Evolutionary conservation across 2,329 filamentous ascomycete species (phyloP).

Genomic region (Kalmusia sp.): DNA sequence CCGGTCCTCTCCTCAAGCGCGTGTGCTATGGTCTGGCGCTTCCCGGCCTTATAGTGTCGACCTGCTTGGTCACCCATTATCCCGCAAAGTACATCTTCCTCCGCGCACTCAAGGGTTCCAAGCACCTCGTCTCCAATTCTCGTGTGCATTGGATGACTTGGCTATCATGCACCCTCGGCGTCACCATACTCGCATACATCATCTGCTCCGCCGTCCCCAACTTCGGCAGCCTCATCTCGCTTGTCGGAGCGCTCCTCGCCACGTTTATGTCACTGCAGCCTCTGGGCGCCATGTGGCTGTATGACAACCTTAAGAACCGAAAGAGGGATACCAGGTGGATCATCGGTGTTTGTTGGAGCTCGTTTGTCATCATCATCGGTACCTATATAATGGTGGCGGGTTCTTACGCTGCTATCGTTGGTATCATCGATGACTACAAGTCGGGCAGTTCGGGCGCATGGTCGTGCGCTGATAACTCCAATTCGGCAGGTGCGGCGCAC

Average conservation of each 20-base stretch:
- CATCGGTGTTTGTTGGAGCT: neutral
- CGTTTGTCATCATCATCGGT: constrained; percentile 1
- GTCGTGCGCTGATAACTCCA: constrained; percentile 15
- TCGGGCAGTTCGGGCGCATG: constrained; percentile 7
- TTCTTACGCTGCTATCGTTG: constrained; percentile 10
- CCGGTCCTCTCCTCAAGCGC: constrained; percentile 62
- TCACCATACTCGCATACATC: constrained; percentile 6
- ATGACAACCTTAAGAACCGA: constrained; percentile 8
- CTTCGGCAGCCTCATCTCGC: constrained; percentile 11
- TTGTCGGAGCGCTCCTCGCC: constrained; percentile 11
- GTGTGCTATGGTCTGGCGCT: constrained; percentile 69
- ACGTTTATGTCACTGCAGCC: constrained; percentile 12
- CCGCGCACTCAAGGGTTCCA: constrained; percentile 70
- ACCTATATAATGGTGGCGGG: constrained; percentile 13
- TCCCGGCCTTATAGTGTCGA: constrained; percentile 8
- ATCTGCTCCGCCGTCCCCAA: constrained; percentile 10
- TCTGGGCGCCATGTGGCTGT: constrained; percentile 11
- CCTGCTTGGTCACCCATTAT: constrained; percentile 8
- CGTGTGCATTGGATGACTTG: constrained; percentile 11
- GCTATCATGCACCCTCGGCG: constrained; percentile 6
- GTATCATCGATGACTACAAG: constrained; percentile 10
- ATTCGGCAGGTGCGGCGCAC: constrained; percentile 28
- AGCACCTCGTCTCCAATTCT: constrained; percentile 59
- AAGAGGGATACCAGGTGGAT: neutral
- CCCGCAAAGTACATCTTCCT: constrained; percentile 54